Base-by-base conservation (phyloP, 2,329 filamentous ascomycete genomes). In the Incumbomyces lentus region DNA sequence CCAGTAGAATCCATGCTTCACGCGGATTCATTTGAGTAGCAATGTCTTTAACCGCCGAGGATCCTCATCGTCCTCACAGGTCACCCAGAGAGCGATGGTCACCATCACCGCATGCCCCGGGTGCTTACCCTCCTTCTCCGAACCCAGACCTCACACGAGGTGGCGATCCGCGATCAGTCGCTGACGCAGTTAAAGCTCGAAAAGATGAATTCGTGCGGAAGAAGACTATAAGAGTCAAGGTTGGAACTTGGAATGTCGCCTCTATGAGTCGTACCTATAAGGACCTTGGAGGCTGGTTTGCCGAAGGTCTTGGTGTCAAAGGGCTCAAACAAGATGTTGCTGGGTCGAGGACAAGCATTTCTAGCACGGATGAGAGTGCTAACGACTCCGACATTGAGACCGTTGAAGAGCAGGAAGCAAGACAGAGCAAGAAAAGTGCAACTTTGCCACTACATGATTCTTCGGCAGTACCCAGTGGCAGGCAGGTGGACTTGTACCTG, bases 241-340 rank as follows among this genome's bases (percentile, higher is more conserved):
- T 98, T 43, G 92, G 90, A 35, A 84, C 86, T 0, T 98, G 92
- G 92, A 98, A 98, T 65, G 86, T 95, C 13, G 92, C 88, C 3
- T 81, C 83, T 1, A 81, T 84, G 53, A 79, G 85, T 11, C 87
- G 85, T 18, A 88, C 87, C 0, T 88, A 95, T 63, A 85, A 86
- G 55, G 92, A 96, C 60, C 69, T 98, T 4, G 84, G 79, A 6
- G 79, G 77, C 29, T 98, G 92, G 92, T 95, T 98, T 62, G 75
- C 93, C 6, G 72, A 80, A 10, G 85, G 83, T 13, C 78, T 84
- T 58, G 86, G 84, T 5, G 66, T 89, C 14, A 79, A 83, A 58
- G 86, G 84, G 6, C 65, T 90, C 6, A 77, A 82, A 49, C 71
- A 81, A 45, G 68, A 70, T 14, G 64, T 90, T 39, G 74, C 78